A percentile compares a stretch with the other conserved stretches of the same genome.
phyloP scores from a whole-genome alignment of 2,329 filamentous ascomycete species.

The Penicillium expansum region DNA sequence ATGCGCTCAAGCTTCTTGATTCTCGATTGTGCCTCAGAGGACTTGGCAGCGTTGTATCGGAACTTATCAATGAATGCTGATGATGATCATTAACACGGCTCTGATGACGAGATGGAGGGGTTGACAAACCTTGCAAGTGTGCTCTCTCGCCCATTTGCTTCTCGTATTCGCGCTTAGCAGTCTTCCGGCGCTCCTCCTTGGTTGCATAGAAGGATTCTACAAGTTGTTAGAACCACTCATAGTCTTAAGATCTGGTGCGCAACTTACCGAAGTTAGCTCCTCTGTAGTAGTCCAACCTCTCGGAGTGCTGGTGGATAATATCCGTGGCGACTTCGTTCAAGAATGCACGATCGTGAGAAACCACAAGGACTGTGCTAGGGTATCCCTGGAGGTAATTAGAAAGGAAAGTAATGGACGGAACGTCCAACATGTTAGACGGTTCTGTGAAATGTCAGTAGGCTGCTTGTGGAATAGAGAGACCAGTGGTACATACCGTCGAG shows the following conservation, averaged over 20 bases:
- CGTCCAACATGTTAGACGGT: constrained; percentile 99
- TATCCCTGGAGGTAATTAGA: constrained; percentile 92
- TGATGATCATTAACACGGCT: constrained; percentile 5
- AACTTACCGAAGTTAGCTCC: constrained; percentile 76
- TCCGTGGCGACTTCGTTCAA: constrained; percentile 98
- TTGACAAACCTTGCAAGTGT: constrained; percentile 68
- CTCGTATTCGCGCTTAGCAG: constrained; percentile 94
- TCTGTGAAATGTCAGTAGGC: constrained; percentile 52
- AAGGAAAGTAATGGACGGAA: constrained; percentile 98
- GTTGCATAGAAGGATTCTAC: constrained; percentile 91
- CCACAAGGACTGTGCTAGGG: constrained; percentile 90
- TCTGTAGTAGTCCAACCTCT: constrained; percentile 97
- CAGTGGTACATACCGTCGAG: constrained; percentile 62
- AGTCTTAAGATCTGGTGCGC: not conserved
- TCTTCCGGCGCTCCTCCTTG: constrained; percentile 95
- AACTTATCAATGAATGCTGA: constrained; percentile 97
- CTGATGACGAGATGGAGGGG: not conserved
- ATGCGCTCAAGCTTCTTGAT: constrained; percentile 99
- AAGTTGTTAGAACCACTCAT: constrained; percentile 19
- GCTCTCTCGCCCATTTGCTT: constrained; percentile 94
- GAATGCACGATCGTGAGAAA: constrained; percentile 98
- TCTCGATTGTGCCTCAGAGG: constrained; percentile 93
- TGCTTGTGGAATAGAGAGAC: not conserved
- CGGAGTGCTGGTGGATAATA: constrained; percentile 97
- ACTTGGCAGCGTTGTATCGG: constrained; percentile 98